A percentile compares a stretch with the other conserved stretches of the same genome.
Conservation (phyloP, 305 asterid species). For the Solanum hybrid region DNA sequence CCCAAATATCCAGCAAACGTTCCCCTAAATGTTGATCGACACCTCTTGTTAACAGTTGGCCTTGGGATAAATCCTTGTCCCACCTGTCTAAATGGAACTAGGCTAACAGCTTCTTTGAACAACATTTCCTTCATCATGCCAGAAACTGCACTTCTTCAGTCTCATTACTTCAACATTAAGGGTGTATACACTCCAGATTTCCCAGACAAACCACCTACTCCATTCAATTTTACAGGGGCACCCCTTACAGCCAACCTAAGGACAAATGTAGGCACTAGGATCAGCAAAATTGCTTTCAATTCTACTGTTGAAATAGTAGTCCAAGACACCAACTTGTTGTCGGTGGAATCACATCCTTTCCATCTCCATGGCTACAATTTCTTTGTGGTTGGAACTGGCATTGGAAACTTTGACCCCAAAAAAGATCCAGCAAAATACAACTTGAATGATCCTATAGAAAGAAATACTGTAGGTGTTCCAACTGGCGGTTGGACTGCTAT, state of each 20-base stretch:
- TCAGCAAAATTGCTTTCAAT: constrained; percentile 32
- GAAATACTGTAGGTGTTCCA: constrained; percentile 44
- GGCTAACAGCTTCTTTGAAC: constrained; percentile 36
- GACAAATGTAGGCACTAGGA: constrained; percentile 16
- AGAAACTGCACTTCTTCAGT: constrained; percentile 25
- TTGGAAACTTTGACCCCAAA: constrained; percentile 31
- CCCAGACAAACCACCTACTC: constrained; percentile 28
- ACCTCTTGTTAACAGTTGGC: constrained; percentile 33
- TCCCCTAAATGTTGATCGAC: constrained; percentile 32
- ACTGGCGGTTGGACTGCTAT: constrained; percentile 46
- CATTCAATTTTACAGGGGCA: constrained; percentile 45
- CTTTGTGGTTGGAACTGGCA: constrained; percentile 34
- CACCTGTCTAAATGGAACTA: constrained; percentile 32
- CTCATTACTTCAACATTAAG: constrained; percentile 26
- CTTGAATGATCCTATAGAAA: constrained; percentile 36
- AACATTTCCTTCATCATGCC: constrained; percentile 44
- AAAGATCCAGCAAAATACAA: constrained; percentile 28
- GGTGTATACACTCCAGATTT: constrained; percentile 32
- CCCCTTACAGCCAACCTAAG: constrained; percentile 34
- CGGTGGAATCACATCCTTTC: constrained; percentile 41
- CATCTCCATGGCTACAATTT: constrained; percentile 44
- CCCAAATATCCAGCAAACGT: constrained; percentile 32
- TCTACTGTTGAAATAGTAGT: constrained; percentile 39
- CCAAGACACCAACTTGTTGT: constrained; percentile 35
- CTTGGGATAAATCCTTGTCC: constrained; percentile 34